Evolutionary conservation across 2,329 filamentous ascomycete genomes (phyloP).

Genomic region (Colletotrichum lentis): DNA sequence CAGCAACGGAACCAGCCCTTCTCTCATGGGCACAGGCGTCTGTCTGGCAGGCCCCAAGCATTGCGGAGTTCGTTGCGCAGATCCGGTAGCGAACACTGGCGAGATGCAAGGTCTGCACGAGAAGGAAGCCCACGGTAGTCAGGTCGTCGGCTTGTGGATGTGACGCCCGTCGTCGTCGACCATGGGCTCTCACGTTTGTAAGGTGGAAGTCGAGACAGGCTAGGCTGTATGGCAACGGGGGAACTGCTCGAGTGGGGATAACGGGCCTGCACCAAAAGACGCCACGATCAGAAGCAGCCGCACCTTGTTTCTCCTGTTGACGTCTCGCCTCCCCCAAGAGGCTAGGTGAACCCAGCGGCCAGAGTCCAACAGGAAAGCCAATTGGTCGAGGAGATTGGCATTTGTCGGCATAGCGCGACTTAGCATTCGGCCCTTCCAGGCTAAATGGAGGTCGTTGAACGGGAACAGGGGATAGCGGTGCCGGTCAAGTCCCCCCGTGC

Average conservation of each 20-base stretch:
- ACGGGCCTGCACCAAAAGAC: slow-evolving; percentile 22
- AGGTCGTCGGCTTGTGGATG: slow-evolving; percentile 21
- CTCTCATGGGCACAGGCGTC: slow-evolving; percentile 12
- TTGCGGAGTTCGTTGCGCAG: slow-evolving; percentile 8
- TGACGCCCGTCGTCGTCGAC: not conserved
- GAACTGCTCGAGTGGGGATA: slow-evolving; percentile 28
- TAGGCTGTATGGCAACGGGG: slow-evolving; percentile 22
- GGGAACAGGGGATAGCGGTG: slow-evolving; percentile 36
- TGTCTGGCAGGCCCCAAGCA: slow-evolving; percentile 15
- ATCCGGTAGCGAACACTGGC: slow-evolving; percentile 20
- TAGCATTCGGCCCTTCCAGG: slow-evolving; percentile 53
- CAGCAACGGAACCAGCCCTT: slow-evolving; percentile 16
- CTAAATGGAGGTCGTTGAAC: slow-evolving; percentile 50
- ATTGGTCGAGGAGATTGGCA: slow-evolving; percentile 47
- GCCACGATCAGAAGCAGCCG: slow-evolving; percentile 42
- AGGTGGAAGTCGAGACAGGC: slow-evolving; percentile 10
- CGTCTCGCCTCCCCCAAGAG: slow-evolving; percentile 24
- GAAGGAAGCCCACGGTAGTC: not conserved
- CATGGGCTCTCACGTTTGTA: slow-evolving; percentile 1
- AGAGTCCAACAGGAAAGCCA: slow-evolving; percentile 16
- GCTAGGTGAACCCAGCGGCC: slow-evolving; percentile 1
- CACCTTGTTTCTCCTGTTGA: slow-evolving; percentile 45
- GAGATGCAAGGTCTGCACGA: slow-evolving; percentile 14
- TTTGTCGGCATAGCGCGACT: slow-evolving; percentile 51
- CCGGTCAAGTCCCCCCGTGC: slow-evolving; percentile 27